phyloP scores from a whole-genome alignment of 2,329 filamentous ascomycete genomes.

The Neurospora crassa region DNA sequence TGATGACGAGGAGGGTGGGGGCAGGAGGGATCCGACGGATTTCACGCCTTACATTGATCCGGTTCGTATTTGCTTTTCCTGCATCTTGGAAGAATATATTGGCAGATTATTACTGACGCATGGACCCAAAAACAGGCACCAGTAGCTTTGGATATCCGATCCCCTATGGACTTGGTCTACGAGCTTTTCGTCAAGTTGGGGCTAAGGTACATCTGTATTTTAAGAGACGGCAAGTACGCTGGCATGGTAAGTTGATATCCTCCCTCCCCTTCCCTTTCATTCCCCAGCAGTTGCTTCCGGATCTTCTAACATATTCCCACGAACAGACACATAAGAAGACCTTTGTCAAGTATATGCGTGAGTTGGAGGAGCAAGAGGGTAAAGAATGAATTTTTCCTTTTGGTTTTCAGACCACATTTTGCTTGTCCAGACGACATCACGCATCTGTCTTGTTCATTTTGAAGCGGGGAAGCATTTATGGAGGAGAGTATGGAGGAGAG shows the following conservation, averaged over 20 bases:
- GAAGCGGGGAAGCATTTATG: neutral
- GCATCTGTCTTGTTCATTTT: neutral
- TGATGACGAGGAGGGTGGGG: slow-evolving; percentile 35
- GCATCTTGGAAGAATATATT: neutral
- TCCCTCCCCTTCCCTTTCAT: neutral
- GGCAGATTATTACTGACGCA: neutral
- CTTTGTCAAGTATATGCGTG: slow-evolving; percentile 89
- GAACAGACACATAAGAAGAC: slow-evolving; percentile 84
- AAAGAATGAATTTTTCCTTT: slow-evolving; percentile 5
- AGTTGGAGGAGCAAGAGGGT: slow-evolving; percentile 51
- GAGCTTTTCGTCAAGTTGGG: slow-evolving; percentile 95
- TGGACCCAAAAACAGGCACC: slow-evolving; percentile 48
- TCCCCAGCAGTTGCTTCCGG: neutral
- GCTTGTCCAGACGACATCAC: neutral
- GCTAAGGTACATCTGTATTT: slow-evolving; percentile 82
- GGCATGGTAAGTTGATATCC: slow-evolving; percentile 59
- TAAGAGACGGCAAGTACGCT: slow-evolving; percentile 73
- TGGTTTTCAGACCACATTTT: neutral
- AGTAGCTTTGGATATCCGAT: slow-evolving; percentile 76
- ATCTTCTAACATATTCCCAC: slow-evolving; percentile 5
- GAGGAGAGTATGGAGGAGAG: neutral
- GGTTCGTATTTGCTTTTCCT: slow-evolving; percentile 33
- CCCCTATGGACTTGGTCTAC: slow-evolving; percentile 89
- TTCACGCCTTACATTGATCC: slow-evolving; percentile 90
- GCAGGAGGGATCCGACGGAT: slow-evolving; percentile 58